Evolutionary conservation across 306 rosid species (phyloP).

Genomic region (Vicia sativa): DNA sequence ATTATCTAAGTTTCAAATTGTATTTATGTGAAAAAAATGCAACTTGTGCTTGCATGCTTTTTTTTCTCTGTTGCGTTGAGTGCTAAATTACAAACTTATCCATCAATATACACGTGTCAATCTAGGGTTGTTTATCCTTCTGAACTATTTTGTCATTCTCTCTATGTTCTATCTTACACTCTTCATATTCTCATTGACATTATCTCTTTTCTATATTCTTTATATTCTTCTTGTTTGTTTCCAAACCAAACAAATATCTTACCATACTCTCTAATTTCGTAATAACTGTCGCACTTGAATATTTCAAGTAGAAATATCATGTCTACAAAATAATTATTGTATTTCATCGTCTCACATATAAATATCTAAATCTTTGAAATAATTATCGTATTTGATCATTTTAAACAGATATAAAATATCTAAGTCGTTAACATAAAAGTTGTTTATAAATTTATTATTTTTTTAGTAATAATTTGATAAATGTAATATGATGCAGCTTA

Average conservation of each 20-base stretch:
- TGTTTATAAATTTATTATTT: neutral
- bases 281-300: too few species aligned
- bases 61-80: neutral
- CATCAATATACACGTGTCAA: conserved; percentile 49
- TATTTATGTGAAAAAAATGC: conserved; percentile 22
- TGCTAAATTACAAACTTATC: conserved; percentile 20
- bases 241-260: neutral
- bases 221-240: conserved; percentile 6
- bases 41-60: conserved; percentile 38
- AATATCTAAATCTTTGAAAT: too few species aligned
- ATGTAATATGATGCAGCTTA: conserved; percentile 58
- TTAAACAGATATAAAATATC: neutral
- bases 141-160: conserved; percentile 50
- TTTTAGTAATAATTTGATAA: conserved; percentile 40
- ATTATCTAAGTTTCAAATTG: conserved; percentile 33
- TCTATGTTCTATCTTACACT: conserved; percentile 24
- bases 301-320: too few species aligned
- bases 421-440: neutral
- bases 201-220: conserved; percentile 9
- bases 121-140: conserved; percentile 44
- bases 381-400: neutral
- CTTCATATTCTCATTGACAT: conserved; percentile 41
- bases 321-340: too few species aligned
- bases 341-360: neutral
- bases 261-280: too few species aligned